These are phyloP conservation scores for Trichoderma polysporum DNA, from an alignment of 2,329 filamentous ascomycete genomes.

Conservation along the genomic window DNA sequence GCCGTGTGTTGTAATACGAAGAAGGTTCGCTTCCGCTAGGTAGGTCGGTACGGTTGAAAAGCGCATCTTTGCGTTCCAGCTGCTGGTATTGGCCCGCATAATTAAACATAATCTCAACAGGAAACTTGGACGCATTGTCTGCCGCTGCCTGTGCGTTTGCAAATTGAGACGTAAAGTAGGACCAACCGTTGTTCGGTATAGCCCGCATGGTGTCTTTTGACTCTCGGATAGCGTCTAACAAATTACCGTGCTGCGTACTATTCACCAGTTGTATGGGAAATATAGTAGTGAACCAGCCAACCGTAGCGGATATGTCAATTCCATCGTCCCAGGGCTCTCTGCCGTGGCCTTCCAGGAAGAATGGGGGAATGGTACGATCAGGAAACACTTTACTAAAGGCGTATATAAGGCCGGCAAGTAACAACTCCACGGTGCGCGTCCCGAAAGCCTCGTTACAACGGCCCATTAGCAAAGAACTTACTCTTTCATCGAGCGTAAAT, in stretches of 20 bases:
- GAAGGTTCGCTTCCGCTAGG: neutral
- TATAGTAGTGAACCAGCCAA: slow-evolving; percentile 40
- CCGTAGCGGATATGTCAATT: slow-evolving; percentile 33
- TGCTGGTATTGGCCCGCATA: slow-evolving; percentile 30
- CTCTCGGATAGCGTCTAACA: slow-evolving; percentile 21
- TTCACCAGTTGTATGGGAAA: slow-evolving; percentile 27
- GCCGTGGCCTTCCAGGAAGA: slow-evolving; percentile 37
- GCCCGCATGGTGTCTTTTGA: slow-evolving; percentile 27
- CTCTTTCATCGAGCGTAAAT: slow-evolving; percentile 10
- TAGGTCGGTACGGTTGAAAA: neutral
- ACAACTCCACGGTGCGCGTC: slow-evolving; percentile 20
- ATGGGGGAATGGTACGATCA: slow-evolving; percentile 27
- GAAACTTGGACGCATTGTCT: slow-evolving; percentile 34
- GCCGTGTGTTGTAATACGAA: neutral
- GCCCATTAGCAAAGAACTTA: slow-evolving; percentile 7
- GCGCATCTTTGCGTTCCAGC: neutral
- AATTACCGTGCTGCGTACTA: neutral
- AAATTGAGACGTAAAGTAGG: slow-evolving; percentile 25
- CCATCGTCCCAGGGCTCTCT: slow-evolving; percentile 33
- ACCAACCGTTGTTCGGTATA: slow-evolving; percentile 25
- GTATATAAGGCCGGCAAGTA: slow-evolving; percentile 27
- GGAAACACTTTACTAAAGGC: slow-evolving; percentile 30
- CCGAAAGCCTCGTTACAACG: slow-evolving; percentile 8
- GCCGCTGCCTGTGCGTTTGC: slow-evolving; percentile 23
- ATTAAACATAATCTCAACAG: slow-evolving; percentile 35